Conservation (phyloP, 78 protist species). For the Planoprotostelium fungivorum region DNA sequence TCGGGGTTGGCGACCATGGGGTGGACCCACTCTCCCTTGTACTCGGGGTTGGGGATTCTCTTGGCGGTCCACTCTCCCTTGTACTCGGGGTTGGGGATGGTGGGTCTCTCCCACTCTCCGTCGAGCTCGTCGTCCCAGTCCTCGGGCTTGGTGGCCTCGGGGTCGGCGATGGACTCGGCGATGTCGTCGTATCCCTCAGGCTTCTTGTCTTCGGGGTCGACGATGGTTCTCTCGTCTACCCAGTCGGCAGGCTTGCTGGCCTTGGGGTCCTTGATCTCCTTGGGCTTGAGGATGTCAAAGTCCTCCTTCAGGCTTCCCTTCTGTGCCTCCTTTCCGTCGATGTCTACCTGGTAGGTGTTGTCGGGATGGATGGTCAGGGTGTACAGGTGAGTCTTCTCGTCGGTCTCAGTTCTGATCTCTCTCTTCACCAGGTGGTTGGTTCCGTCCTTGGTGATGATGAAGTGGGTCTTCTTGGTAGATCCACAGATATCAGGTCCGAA, state of each 20-base stretch:
- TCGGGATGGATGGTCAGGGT: conserved; percentile 93
- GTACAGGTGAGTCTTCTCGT: conserved; percentile 95
- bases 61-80: conserved; percentile 89
- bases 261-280: conserved; percentile 88
- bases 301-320: conserved; percentile 85
- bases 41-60: conserved; percentile 91
- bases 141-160: conserved; percentile 92
- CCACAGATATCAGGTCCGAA: conserved; percentile 98
- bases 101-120: conserved; percentile 98
- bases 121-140: conserved; percentile 99
- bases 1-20: conserved; percentile 90
- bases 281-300: conserved; percentile 82
- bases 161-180: conserved; percentile 86
- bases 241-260: conserved; percentile 93
- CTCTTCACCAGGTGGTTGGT: conserved; percentile 75
- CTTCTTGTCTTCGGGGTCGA: conserved; percentile 88
- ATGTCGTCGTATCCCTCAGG: conserved; percentile 88
- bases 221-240: conserved; percentile 88
- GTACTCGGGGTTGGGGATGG: conserved; percentile 93
- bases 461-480: conserved; percentile 69
- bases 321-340: conserved; percentile 82
- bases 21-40: conserved; percentile 93
- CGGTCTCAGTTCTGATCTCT: conserved; percentile 67
- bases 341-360: conserved; percentile 87
- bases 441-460: conserved; percentile 89